phyloP scores from a whole-genome alignment of 257 asterid species.

The Primulina eburnea region DNA sequence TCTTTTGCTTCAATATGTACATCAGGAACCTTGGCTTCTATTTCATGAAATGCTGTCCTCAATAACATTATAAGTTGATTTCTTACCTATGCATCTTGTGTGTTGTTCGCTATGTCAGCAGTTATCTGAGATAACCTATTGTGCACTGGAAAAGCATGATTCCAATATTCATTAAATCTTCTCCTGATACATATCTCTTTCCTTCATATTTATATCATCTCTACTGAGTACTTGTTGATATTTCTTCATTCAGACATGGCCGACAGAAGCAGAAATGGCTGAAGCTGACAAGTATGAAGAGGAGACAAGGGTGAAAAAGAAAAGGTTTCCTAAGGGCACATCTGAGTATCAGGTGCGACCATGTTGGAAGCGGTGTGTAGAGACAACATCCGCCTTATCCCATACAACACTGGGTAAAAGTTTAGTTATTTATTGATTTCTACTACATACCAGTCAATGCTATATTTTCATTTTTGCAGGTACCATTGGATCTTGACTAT shows the following conservation, averaged over 20 bases:
- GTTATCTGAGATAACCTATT: background rate
- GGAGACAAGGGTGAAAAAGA: conserved; percentile 57
- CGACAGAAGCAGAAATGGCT: conserved; percentile 94
- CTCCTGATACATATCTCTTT: conserved; percentile 5
- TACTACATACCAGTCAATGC: too few species aligned
- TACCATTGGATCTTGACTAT: too few species aligned
- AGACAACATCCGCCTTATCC: too few species aligned
- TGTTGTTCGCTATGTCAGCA: background rate
- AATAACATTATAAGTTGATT: background rate
- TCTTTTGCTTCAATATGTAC: background rate
- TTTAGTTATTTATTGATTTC: too few species aligned
- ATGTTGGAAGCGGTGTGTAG: too few species aligned
- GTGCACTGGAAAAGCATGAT: conserved; percentile 4
- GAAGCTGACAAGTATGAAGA: conserved; percentile 59
- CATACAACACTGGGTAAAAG: too few species aligned
- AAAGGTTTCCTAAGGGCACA: conserved; percentile 68
- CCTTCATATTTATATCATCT: conserved; percentile 11
- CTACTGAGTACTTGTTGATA: conserved; percentile 9
- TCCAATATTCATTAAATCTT: conserved; percentile 14
- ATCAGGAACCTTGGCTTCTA: background rate
- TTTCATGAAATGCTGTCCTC: background rate
- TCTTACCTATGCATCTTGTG: background rate
- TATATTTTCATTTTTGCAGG: too few species aligned
- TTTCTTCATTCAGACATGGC: conserved; percentile 75
- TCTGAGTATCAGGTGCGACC: conserved; percentile 61